Conservation (phyloP, 345 rosid genomes). For the Eucalyptus lansdowneana region DNA sequence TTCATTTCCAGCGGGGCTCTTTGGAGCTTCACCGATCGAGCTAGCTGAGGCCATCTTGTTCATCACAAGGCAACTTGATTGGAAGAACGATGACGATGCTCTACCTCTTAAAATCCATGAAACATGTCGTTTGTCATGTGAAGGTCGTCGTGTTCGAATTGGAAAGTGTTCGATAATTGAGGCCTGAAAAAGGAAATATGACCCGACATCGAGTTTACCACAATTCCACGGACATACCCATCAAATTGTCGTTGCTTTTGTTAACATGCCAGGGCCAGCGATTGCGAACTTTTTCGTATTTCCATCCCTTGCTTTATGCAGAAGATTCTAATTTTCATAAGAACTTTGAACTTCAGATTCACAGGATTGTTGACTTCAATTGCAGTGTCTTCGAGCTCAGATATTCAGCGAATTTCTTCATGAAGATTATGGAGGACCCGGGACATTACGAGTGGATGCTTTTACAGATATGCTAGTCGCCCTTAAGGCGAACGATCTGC, state of each 20-base stretch:
- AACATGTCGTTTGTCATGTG: background rate
- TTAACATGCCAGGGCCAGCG: conserved; percentile 10
- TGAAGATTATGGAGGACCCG: conserved; percentile 32
- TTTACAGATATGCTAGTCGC: conserved; percentile 21
- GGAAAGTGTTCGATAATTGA: conserved; percentile 18
- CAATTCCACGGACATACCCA: conserved; percentile 5
- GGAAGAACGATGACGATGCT: background rate
- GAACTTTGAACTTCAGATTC: background rate
- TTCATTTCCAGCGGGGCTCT: background rate
- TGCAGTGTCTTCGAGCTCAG: conserved; percentile 6
- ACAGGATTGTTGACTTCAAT: background rate
- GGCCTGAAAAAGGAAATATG: background rate
- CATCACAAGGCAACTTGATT: background rate
- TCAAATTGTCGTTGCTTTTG: conserved; percentile 14
- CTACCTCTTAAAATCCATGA: background rate
- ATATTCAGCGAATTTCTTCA: conserved; percentile 25
- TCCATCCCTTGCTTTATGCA: background rate
- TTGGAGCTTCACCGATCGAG: background rate
- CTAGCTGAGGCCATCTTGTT: background rate
- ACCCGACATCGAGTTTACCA: conserved; percentile 7
- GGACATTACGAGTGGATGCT: conserved; percentile 36
- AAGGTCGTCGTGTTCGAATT: background rate
- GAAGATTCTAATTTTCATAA: background rate
- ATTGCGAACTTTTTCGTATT: background rate
- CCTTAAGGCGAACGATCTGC: conserved; percentile 18